Evolutionary conservation across 1,139 yeast genomes (phyloP).

Genomic region (Arxiozyma heterogenica): DNA sequence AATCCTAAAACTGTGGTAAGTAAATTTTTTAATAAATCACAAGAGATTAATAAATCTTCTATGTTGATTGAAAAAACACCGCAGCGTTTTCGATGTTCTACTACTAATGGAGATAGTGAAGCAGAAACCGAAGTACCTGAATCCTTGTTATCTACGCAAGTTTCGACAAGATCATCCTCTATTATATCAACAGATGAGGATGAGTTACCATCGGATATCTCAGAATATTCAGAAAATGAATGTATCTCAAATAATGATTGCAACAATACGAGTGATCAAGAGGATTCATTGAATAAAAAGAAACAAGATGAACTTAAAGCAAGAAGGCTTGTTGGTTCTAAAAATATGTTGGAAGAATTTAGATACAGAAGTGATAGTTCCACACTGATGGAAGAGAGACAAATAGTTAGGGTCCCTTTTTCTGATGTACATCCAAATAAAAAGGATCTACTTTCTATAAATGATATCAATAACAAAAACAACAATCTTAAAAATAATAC

Average conservation of each 20-base stretch:
- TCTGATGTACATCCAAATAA: background rate
- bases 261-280: background rate
- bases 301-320: background rate
- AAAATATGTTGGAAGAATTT: background rate
- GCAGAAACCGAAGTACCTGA: conserved; percentile 23
- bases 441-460: background rate
- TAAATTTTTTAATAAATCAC: background rate
- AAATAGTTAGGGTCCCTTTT: background rate
- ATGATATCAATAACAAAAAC: background rate
- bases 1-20: background rate
- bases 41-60: background rate
- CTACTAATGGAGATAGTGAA: conserved; percentile 7
- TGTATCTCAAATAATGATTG: background rate
- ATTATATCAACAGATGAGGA: conserved; percentile 24
- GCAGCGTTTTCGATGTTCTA: conserved; percentile 1
- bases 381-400: background rate
- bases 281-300: background rate
- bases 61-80: background rate
- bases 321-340: background rate
- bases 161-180: conserved; percentile 27
- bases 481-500: too few species aligned
- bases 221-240: conserved; percentile 7
- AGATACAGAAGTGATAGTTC: background rate
- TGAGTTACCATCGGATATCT: background rate
- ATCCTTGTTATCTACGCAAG: conserved; percentile 22